Conservation (phyloP, 2,329 filamentous ascomycete species). For the Ceratocystis diversiconidia region DNA sequence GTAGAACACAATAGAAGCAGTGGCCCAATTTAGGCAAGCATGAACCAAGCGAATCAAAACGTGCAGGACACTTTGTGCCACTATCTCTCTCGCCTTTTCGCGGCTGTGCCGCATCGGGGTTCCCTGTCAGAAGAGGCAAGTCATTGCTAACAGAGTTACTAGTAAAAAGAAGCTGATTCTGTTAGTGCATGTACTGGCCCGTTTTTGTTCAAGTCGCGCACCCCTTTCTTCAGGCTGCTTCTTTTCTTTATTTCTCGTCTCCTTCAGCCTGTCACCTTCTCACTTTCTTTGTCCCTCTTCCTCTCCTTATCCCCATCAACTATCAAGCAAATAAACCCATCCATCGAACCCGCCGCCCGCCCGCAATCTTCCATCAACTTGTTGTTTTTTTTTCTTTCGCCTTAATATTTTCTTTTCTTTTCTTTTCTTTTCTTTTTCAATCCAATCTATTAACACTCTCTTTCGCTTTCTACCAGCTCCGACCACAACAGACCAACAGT, state of each 20-base stretch:
- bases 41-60: neutral
- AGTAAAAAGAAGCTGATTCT: neutral
- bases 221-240: neutral
- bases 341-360: conserved; percentile 11
- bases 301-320: conserved; percentile 14
- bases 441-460: conserved; percentile 2
- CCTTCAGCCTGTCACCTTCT: conserved; percentile 1
- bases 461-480: neutral
- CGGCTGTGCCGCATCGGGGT: conserved; percentile 1
- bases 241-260: conserved; percentile 2
- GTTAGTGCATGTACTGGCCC: neutral
- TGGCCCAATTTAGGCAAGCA: neutral
- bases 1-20: conserved; percentile 10
- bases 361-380: conserved; percentile 10
- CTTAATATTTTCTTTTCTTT: conserved; percentile 10
- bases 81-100: conserved; percentile 3
- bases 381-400: neutral
- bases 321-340: conserved; percentile 6
- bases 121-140: neutral
- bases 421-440: conserved; percentile 16
- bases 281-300: conserved; percentile 10
- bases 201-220: conserved; percentile 6
- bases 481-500: neutral
- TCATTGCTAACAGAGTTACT: neutral
- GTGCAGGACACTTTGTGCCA: neutral